Conservation (phyloP, 2,329 filamentous ascomycete genomes). For the Colletotrichum gloeosporioides region DNA sequence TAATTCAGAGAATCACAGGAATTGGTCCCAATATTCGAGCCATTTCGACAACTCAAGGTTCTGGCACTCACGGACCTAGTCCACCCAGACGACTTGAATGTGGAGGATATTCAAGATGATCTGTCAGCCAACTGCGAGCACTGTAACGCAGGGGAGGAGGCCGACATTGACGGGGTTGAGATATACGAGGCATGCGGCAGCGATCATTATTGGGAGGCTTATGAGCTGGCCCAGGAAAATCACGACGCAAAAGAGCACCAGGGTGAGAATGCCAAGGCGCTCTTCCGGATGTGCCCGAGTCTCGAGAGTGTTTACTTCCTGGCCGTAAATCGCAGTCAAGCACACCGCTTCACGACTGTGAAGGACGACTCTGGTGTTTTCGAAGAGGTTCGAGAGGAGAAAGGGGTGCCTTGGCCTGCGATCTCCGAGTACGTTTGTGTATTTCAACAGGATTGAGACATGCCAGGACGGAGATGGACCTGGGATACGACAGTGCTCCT, state of each 20-base stretch:
- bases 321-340: accelerated
- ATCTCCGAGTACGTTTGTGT: neutral
- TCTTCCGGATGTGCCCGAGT: neutral
- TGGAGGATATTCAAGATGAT: neutral
- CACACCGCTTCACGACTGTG: neutral
- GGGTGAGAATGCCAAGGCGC: neutral
- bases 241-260: accelerated
- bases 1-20: accelerated
- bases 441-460: neutral
- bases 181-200: accelerated
- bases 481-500: neutral
- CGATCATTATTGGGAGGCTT: neutral
- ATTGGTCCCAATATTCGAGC: neutral
- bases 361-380: neutral
- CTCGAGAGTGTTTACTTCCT: neutral
- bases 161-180: no score
- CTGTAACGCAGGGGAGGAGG: neutral
- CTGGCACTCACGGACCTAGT: neutral
- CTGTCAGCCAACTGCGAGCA: accelerated
- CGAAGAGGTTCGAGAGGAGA: accelerated
- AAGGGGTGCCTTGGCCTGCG: accelerated
- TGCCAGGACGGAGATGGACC: accelerated
- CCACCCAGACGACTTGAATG: accelerated
- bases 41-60: neutral
- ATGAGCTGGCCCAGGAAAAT: neutral